Evolutionary conservation across 495 filamentous ascomycete species (phyloP).

Genomic region (Trichoderma gamsii): DNA sequence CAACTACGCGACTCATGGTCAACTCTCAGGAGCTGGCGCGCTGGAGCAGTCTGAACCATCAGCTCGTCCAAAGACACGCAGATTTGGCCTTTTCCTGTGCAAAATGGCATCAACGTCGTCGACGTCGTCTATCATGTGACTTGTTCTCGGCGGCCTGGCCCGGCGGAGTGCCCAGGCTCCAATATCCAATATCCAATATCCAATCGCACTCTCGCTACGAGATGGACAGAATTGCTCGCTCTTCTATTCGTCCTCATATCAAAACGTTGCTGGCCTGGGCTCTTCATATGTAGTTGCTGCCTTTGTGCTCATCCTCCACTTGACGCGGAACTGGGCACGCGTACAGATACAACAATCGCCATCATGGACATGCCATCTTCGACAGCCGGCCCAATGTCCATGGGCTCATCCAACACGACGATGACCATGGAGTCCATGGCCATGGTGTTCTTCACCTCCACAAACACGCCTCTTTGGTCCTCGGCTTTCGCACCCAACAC

Average conservation of each 20-base stretch:
- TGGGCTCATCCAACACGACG: slow-evolving; percentile 11
- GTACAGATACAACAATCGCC: not conserved
- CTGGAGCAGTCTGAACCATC: not conserved
- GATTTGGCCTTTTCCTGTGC: not conserved
- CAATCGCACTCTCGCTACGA: not conserved
- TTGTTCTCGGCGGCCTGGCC: not conserved
- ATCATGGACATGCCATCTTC: not conserved
- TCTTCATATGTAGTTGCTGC: not conserved
- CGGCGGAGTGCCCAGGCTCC: not conserved
- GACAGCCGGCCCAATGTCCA: not conserved
- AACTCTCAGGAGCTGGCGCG: not conserved
- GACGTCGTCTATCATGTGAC: not conserved
- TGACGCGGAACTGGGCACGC: not conserved
- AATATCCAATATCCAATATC: not conserved
- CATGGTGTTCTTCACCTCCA: slow-evolving; percentile 50
- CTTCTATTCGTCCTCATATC: not conserved
- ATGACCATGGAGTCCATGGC: slow-evolving; percentile 34
- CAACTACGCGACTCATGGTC: not conserved
- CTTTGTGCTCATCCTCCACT: not conserved
- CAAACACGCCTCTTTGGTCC: slow-evolving; percentile 60
- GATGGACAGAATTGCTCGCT: not conserved
- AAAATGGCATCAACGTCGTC: not conserved
- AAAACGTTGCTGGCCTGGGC: not conserved
- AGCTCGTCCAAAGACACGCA: not conserved
- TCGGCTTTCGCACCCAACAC: slow-evolving; percentile 57